Evolutionary conservation across 164 flowering plant species (phyloP).

Genomic region (Kingdonia uniflora): DNA sequence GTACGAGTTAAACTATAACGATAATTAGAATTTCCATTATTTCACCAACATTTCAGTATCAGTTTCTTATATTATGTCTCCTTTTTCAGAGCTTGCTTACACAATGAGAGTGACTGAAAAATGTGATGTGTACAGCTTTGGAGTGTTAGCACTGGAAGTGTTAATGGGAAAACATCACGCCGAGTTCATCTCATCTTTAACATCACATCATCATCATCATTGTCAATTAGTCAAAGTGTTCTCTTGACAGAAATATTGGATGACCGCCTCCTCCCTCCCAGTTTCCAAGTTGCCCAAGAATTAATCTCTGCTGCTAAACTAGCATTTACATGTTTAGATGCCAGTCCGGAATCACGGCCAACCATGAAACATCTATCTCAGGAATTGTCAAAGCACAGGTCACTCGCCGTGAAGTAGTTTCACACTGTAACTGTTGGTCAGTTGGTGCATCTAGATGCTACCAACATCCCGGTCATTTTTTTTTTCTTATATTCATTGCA

Average conservation of each 20-base stretch:
- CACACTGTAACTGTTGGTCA: neutral
- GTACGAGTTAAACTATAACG: neutral
- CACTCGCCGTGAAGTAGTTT: neutral
- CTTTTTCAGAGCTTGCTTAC: neutral
- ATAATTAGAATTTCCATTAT: neutral
- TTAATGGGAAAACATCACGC: neutral
- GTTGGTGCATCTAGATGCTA: too few species aligned
- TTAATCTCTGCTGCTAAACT: neutral
- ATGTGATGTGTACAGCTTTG: slow-evolving; percentile 3
- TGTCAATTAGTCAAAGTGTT: neutral
- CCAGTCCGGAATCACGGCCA: neutral
- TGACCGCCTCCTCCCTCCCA: neutral
- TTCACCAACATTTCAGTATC: neutral
- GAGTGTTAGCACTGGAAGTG: neutral
- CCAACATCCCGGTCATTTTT: too few species aligned
- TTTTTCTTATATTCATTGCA: too few species aligned
- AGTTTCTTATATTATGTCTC: too few species aligned
- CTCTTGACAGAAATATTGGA: neutral
- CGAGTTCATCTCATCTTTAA: neutral
- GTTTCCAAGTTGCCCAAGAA: neutral
- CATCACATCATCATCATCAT: slow-evolving; percentile 1
- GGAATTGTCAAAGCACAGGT: neutral
- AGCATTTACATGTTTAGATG: neutral
- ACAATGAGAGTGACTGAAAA: slow-evolving; percentile 1
- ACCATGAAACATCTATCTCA: neutral